These are phyloP conservation scores for Torulaspora globosa DNA, from an alignment of 1,139 yeast species.

Conservation along the genomic window DNA sequence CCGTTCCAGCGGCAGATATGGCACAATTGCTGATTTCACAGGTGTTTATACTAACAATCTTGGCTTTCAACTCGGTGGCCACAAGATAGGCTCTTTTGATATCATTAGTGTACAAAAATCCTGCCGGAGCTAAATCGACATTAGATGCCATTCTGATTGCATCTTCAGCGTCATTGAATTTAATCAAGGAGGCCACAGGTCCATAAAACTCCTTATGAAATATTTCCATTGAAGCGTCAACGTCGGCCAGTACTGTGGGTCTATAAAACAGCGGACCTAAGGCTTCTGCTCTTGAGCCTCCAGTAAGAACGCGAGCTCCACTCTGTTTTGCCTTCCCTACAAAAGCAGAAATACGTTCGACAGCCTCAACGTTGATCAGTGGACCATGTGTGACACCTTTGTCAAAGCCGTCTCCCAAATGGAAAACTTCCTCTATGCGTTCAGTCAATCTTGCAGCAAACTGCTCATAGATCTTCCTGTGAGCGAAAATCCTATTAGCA, in stretches of 20 bases:
- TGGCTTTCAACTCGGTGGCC: constrained; percentile 59
- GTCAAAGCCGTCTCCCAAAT: constrained; percentile 62
- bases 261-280: constrained; percentile 63
- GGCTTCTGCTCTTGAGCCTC: constrained; percentile 53
- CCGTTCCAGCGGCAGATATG: constrained; percentile 65
- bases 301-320: constrained; percentile 57
- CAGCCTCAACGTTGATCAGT: constrained; percentile 54
- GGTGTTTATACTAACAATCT: constrained; percentile 68
- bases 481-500: constrained; percentile 50
- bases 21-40: constrained; percentile 64
- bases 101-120: constrained; percentile 66
- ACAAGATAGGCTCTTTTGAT: constrained; percentile 55
- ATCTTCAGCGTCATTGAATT: constrained; percentile 59
- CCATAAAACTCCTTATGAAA: constrained; percentile 62
- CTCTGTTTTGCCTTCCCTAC: constrained; percentile 60
- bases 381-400: constrained; percentile 65
- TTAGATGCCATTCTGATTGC: constrained; percentile 61
- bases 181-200: constrained; percentile 59
- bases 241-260: constrained; percentile 58
- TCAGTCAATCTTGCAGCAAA: constrained; percentile 39
- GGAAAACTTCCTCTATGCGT: constrained; percentile 42
- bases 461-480: constrained; percentile 44
- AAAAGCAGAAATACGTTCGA: constrained; percentile 56
- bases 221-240: constrained; percentile 52
- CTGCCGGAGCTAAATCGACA: constrained; percentile 64